These are phyloP conservation scores for Exserohilum rostratum DNA, from an alignment of 2,329 filamentous ascomycete genomes.

Conservation along the genomic window DNA sequence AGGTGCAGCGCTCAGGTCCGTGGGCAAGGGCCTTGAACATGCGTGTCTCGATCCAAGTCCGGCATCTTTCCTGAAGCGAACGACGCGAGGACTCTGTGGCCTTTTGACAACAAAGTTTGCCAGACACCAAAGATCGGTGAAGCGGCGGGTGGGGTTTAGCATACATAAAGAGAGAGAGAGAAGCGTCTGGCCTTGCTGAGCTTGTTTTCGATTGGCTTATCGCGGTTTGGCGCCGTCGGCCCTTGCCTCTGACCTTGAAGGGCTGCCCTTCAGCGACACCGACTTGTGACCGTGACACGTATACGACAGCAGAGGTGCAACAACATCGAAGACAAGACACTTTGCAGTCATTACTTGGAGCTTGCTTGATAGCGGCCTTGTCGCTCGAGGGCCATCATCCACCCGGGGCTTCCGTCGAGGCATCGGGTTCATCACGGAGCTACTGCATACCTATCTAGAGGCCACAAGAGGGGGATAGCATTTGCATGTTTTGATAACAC, in stretches of 20 bases:
- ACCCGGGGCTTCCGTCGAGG: neutral
- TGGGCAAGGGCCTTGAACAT: conserved; percentile 14
- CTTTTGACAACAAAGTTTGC: no score
- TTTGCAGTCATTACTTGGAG: neutral
- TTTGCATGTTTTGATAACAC: neutral
- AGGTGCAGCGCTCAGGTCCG: no score
- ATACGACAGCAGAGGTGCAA: neutral
- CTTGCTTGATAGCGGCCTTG: neutral
- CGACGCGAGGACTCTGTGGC: no score
- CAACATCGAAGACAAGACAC: neutral
- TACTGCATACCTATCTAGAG: no score
- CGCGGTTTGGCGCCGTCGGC: conserved; percentile 4
- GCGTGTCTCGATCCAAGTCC: conserved; percentile 18
- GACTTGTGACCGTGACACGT: conserved; percentile 15
- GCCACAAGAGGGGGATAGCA: no score
- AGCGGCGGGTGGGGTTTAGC: no score
- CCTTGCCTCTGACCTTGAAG: conserved; percentile 13
- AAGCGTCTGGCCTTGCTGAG: conserved; percentile 8
- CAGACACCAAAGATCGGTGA: no score
- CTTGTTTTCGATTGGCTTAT: conserved; percentile 22
- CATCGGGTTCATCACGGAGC: conserved; percentile 1
- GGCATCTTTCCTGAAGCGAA: neutral
- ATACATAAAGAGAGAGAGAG: no score
- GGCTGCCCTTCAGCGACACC: conserved; percentile 16
- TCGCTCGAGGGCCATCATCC: neutral